A percentile compares a stretch with the other conserved stretches of the same genome.
Conservation (phyloP, 371 early-diverging fungal species). For the Basidiobolus meristosporus region DNA sequence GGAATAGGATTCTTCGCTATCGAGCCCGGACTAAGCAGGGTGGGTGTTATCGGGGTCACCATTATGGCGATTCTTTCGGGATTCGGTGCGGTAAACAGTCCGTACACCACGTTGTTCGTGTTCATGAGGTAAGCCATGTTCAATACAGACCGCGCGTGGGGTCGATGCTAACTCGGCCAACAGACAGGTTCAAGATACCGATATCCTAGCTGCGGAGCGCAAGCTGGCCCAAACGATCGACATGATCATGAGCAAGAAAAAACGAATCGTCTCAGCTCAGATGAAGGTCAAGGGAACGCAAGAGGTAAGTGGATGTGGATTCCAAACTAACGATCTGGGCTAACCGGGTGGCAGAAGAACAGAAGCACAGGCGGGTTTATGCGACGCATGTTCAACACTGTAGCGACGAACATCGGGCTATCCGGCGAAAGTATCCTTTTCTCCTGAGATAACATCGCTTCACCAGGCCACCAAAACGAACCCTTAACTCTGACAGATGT, state of each 20-base stretch:
- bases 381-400: constrained; percentile 14
- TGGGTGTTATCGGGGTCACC: constrained; percentile 76
- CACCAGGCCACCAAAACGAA: too few relatives aligned
- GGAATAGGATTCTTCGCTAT: not conserved
- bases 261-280: constrained; percentile 21
- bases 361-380: constrained; percentile 17
- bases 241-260: constrained; percentile 31
- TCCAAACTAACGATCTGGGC: not conserved
- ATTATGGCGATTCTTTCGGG: constrained; percentile 84
- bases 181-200: constrained; percentile 22
- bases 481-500: too few relatives aligned
- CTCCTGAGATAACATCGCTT: not conserved
- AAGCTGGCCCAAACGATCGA: constrained; percentile 34
- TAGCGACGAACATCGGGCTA: constrained; percentile 7
- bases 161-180: not conserved
- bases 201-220: constrained; percentile 32
- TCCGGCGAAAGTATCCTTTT: constrained; percentile 11
- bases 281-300: constrained; percentile 5
- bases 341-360: constrained; percentile 5
- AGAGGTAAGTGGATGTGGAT: constrained; percentile 8
- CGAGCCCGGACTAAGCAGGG: constrained; percentile 26
- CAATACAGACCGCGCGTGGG: not conserved
- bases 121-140: constrained; percentile 26
- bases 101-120: constrained; percentile 44
- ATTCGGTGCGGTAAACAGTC: constrained; percentile 83